Evolutionary conservation across 2,329 filamentous ascomycete species (phyloP).

Genomic region (Didymellaceae sp.): DNA sequence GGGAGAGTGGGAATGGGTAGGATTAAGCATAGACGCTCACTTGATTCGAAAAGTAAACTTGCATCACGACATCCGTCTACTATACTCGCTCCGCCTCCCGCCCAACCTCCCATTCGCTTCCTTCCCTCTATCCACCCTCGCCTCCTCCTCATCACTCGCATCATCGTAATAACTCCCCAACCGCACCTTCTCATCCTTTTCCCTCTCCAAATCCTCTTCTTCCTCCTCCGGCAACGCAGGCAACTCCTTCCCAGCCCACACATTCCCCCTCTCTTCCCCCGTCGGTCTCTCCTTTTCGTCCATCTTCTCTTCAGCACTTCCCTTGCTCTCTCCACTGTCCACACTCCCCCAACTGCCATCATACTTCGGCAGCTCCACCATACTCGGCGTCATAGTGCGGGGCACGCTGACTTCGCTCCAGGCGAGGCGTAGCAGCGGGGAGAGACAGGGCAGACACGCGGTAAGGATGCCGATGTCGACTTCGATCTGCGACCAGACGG

Average conservation of each 20-base stretch:
- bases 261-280: neutral
- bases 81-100: neutral
- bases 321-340: neutral
- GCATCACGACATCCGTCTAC: neutral
- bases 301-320: neutral
- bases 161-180: conserved; percentile 21
- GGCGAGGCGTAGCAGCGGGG: conserved; percentile 31
- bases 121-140: conserved; percentile 4
- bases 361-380: conserved; percentile 25
- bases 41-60: too few species aligned
- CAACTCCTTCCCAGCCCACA: neutral
- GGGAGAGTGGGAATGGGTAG: conserved; percentile 1
- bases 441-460: conserved; percentile 36
- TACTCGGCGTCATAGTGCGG: conserved; percentile 12
- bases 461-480: conserved; percentile 39
- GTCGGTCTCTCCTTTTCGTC: neutral
- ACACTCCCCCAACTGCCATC: conserved; percentile 15
- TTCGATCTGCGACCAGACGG: conserved; percentile 42
- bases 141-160: conserved; percentile 20
- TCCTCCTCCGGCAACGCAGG: neutral
- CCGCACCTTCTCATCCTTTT: conserved; percentile 13
- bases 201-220: too few species aligned
- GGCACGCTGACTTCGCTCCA: conserved; percentile 24
- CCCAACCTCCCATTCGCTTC: conserved; percentile 11
- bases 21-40: too few species aligned